Evolutionary conservation across 2,329 filamentous ascomycete genomes (phyloP).

Genomic region (Colletotrichum spinosum): DNA sequence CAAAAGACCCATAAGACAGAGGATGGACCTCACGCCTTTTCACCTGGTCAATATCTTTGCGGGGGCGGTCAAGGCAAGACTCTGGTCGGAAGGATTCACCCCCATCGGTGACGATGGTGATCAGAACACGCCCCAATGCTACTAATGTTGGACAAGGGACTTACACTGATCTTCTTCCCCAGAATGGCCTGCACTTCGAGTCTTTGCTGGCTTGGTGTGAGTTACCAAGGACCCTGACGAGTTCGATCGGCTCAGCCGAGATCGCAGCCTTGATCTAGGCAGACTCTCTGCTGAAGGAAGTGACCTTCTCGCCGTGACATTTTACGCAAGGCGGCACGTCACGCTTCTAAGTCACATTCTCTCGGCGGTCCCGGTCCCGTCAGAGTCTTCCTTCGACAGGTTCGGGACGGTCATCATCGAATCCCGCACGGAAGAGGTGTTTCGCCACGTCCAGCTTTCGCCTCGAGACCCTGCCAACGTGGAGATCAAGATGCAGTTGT

Average conservation of each 20-base stretch:
- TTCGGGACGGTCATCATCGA: background rate
- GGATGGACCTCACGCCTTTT: background rate
- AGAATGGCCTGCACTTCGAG: background rate
- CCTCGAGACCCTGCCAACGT: background rate
- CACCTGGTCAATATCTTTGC: background rate
- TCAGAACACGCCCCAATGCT: no score
- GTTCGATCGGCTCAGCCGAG: background rate
- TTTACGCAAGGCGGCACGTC: background rate
- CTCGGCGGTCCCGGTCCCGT: background rate
- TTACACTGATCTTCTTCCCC: no score
- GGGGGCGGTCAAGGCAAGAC: background rate
- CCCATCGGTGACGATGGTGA: background rate
- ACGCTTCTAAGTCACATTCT: background rate
- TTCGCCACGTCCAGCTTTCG: background rate
- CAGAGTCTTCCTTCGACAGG: background rate
- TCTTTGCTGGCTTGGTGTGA: background rate
- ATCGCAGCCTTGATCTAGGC: background rate
- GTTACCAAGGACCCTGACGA: background rate
- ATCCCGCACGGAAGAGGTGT: background rate
- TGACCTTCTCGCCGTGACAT: background rate
- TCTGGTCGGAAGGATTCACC: background rate
- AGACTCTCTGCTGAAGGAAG: background rate
- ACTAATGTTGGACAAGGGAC: no score
- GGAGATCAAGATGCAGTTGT: background rate
- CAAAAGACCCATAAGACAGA: background rate